These are phyloP conservation scores for Trichoderma reesei DNA, from an alignment of 495 filamentous ascomycete genomes.

Conservation along the genomic window DNA sequence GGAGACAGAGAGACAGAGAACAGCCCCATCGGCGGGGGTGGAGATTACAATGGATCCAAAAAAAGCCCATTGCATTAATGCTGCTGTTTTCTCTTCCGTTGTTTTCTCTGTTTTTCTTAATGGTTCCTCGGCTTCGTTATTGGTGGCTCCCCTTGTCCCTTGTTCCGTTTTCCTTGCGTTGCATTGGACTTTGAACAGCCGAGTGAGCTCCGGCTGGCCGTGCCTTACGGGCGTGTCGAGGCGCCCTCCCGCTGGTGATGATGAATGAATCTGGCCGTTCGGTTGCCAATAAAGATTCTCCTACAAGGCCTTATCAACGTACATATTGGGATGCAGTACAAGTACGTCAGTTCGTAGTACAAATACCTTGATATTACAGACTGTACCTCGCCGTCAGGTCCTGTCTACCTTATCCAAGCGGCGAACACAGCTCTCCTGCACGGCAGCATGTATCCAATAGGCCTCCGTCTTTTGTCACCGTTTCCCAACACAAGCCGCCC, in stretches of 20 bases:
- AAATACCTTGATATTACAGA: not conserved
- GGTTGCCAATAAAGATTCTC: not conserved
- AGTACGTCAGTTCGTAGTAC: too few relatives aligned
- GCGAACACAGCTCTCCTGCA: not conserved
- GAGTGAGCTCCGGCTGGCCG: not conserved
- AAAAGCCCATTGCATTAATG: not conserved
- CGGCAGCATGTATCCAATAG: not conserved
- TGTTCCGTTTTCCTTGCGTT: not conserved
- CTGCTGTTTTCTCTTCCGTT: not conserved
- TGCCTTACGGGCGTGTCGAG: not conserved
- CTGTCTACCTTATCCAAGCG: not conserved
- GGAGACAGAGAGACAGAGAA: not conserved
- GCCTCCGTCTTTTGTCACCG: not conserved
- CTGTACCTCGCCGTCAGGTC: not conserved
- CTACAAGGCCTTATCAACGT: too few relatives aligned
- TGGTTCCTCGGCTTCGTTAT: too few relatives aligned
- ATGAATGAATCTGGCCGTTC: not conserved
- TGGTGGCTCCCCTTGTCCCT: too few relatives aligned
- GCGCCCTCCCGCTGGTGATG: not conserved
- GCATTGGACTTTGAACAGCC: not conserved
- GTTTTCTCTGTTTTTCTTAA: too few relatives aligned
- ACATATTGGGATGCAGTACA: too few relatives aligned
- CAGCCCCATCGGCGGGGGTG: constrained; percentile 4
- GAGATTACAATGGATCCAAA: not conserved
- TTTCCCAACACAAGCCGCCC: not conserved